Percentiles rank a stretch among this genome's conserved stretches.
Conservation (phyloP, 1,284 basidiomycete genomes). For the Cryptococcus depauperatus region DNA sequence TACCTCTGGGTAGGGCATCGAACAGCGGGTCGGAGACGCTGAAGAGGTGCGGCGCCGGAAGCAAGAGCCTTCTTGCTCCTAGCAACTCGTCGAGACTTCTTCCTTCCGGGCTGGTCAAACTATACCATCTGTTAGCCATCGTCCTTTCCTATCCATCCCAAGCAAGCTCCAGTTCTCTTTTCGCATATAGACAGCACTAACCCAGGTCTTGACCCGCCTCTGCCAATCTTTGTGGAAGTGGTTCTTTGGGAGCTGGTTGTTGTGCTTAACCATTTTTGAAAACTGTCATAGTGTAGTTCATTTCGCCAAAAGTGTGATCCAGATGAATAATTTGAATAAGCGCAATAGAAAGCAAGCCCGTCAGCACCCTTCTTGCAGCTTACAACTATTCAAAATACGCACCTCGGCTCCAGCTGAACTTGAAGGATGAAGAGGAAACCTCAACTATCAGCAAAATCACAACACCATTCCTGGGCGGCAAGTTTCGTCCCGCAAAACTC, state of each 20-base stretch:
- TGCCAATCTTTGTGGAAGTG: constrained; percentile 82
- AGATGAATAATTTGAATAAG: too few relatives aligned
- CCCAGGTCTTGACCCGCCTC: constrained; percentile 42
- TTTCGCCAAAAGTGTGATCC: too few relatives aligned
- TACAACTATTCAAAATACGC: background rate
- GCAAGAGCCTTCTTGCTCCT: constrained; percentile 85
- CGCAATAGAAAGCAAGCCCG: too few relatives aligned
- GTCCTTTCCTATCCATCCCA: constrained; percentile 1
- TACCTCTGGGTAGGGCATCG: constrained; percentile 95
- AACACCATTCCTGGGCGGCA: too few relatives aligned
- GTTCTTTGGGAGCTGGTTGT: constrained; percentile 36
- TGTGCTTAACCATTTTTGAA: constrained; percentile 35
- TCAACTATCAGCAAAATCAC: background rate
- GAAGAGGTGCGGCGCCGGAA: constrained; percentile 86
- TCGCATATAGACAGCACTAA: constrained; percentile 13
- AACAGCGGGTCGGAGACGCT: constrained; percentile 91
- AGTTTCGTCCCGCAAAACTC: background rate
- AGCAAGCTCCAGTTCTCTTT: background rate
- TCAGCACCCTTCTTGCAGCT: background rate
- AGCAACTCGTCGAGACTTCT: constrained; percentile 89
- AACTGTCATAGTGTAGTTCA: constrained; percentile 3
- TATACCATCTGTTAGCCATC: constrained; percentile 33
- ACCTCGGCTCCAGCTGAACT: constrained; percentile 12
- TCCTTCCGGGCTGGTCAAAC: constrained; percentile 99
- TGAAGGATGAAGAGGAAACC: background rate